A percentile compares a stretch with the other conserved stretches of the same genome.
These are phyloP conservation scores for Colletotrichum cordylinicola DNA, from an alignment of 2,329 filamentous ascomycete species.

Conservation along the genomic window DNA sequence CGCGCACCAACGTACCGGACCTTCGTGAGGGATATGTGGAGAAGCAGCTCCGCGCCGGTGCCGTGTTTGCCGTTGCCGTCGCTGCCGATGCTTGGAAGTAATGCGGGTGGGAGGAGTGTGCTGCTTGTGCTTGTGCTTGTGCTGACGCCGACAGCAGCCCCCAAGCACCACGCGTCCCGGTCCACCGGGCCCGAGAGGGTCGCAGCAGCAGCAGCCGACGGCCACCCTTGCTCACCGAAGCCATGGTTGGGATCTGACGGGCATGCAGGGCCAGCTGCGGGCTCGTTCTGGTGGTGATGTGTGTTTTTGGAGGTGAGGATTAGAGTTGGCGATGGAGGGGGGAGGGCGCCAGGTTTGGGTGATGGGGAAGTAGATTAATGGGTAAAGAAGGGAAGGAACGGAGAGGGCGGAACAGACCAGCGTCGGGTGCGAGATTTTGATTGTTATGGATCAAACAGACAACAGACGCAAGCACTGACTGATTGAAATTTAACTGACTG, in stretches of 20 bases:
- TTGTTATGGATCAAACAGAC: neutral
- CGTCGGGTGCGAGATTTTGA: slow-evolving; percentile 1
- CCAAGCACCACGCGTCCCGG: slow-evolving; percentile 16
- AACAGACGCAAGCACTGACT: neutral
- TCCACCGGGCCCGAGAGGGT: slow-evolving; percentile 16
- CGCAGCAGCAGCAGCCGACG: slow-evolving; percentile 6
- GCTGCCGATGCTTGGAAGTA: neutral
- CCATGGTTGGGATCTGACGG: neutral
- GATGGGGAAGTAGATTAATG: neutral
- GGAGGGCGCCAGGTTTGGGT: neutral
- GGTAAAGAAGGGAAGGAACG: neutral
- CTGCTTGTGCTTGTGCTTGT: neutral
- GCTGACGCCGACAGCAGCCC: neutral
- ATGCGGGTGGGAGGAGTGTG: neutral
- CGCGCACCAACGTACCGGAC: slow-evolving; percentile 16
- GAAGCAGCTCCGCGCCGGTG: neutral
- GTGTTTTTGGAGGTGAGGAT: neutral
- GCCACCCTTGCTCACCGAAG: slow-evolving; percentile 20
- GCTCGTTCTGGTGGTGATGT: neutral
- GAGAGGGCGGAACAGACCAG: neutral
- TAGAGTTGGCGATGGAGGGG: neutral
- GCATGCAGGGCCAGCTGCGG: slow-evolving; percentile 22
- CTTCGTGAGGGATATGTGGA: slow-evolving; percentile 18
- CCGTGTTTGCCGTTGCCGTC: neutral
- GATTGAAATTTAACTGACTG: neutral